Evolutionary conservation across 257 asterid genomes (phyloP).

Genomic region (Solanum corneliomulleri): DNA sequence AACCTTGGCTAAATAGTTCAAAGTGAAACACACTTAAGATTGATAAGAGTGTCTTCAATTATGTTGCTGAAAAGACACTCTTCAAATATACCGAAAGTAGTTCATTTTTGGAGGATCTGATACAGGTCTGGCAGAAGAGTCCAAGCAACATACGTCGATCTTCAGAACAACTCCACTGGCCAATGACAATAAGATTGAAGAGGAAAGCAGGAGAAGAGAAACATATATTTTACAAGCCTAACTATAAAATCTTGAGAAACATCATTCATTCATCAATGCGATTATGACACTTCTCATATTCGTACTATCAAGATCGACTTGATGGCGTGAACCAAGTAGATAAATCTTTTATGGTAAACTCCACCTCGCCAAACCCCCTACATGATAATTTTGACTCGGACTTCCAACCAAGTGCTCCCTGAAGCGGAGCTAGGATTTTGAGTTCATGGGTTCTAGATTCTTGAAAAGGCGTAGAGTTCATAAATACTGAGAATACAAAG

Average conservation of each 20-base stretch:
- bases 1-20: not conserved
- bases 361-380: not conserved
- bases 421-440: not conserved
- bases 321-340: not conserved
- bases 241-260: not conserved
- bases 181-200: not conserved
- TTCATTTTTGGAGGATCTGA: not conserved
- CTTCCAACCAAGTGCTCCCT: not conserved
- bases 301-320: not conserved
- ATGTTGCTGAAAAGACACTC: not conserved
- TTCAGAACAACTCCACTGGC: not conserved
- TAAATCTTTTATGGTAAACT: not conserved
- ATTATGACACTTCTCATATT: not conserved
- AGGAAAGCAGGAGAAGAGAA: not conserved
- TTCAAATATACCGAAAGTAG: not conserved
- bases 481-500: not conserved
- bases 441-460: not conserved
- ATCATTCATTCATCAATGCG: not conserved
- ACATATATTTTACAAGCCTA: not conserved
- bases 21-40: not conserved
- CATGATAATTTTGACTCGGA: not conserved
- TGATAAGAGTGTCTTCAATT: not conserved
- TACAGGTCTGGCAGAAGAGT: not conserved
- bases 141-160: not conserved
- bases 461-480: not conserved